These are phyloP conservation scores for Nakazawaea ishiwadae DNA, from an alignment of 805 yeast genomes.

Conservation along the genomic window DNA sequence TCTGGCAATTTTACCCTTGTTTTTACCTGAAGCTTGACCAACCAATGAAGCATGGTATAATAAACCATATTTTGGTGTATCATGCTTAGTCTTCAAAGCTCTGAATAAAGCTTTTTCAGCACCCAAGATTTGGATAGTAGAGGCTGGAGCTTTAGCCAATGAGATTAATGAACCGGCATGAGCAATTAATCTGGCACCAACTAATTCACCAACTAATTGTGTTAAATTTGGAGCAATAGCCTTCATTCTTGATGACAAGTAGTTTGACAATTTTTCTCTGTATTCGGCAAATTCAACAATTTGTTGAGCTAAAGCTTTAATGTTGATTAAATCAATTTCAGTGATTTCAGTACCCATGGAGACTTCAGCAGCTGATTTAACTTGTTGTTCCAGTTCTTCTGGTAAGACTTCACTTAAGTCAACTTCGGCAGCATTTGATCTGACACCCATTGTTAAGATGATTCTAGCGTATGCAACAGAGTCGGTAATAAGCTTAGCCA, in stretches of 20 bases:
- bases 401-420: slow-evolving; percentile 90
- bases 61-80: slow-evolving; percentile 97
- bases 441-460: slow-evolving; percentile 87
- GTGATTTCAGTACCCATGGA: slow-evolving; percentile 99
- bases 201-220: slow-evolving; percentile 93
- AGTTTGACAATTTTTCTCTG: slow-evolving; percentile 93
- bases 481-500: slow-evolving; percentile 95
- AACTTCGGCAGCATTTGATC: slow-evolving; percentile 86
- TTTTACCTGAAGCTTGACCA: slow-evolving; percentile 97
- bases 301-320: slow-evolving; percentile 89
- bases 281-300: slow-evolving; percentile 94
- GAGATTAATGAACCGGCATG: slow-evolving; percentile 95
- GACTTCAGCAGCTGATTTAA: slow-evolving; percentile 95
- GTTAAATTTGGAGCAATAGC: slow-evolving; percentile 98
- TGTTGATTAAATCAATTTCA: slow-evolving; percentile 81
- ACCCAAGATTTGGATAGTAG: slow-evolving; percentile 96
- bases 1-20: slow-evolving; percentile 98
- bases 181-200: slow-evolving; percentile 97
- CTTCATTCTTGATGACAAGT: slow-evolving; percentile 91
- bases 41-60: slow-evolving; percentile 95
- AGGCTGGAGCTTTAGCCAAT: slow-evolving; percentile 97
- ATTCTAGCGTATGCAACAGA: slow-evolving; percentile 95
- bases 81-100: slow-evolving; percentile 97
- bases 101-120: slow-evolving; percentile 99
- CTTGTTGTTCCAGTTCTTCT: slow-evolving; percentile 87